Base-by-base conservation (phyloP, 2,329 filamentous ascomycete species). In the Botryotinia convoluta region DNA sequence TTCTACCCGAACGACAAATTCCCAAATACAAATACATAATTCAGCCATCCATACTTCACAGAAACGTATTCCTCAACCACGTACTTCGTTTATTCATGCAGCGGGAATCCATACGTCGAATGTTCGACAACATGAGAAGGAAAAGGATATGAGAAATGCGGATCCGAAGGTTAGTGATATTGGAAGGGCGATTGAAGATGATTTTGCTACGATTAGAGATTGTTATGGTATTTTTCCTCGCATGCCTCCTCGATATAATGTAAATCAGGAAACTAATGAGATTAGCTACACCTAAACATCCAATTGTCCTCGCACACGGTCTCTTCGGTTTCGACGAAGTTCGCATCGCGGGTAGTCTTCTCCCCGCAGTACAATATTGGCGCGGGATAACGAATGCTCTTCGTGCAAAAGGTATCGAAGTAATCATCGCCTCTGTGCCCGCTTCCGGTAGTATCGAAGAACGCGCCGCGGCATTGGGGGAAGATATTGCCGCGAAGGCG, bases 241-340 rank as follows among this genome's bases (percentile, higher is more conserved):
- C 26, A 32, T 59, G 1, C 5, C 20, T 9, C 22, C 9, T 35
- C 20, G 1, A 9, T 51, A 1, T 32, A 32, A 20, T 18, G 18
- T 29, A 32, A 14, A 3, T n/a, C 26, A 54, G 9, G 9, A 7
- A 29, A 71, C 71, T 74, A n/a, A 75, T 69, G 29, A 7, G 16
- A n/a, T n/a, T 69, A 83, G 82, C 76, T 57, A 86, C 87, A 6
- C 89, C 89, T 3, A 87, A 87, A 77, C 79, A 90, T 76, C 88
- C 89, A 62, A 87, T 92, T 72, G 88, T 91, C 71, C 86, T 92
- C 48, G 89, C 89, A 70, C 90, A 91, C 78, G 90, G 90, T 72
- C 84, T 92, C 67, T 83, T 91, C 69, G 90, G 90, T 77, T 92
- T 91, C 79, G 85, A 87, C 54, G 86, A 90, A 79, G 83, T 91